These are phyloP conservation scores for Trichoderma koningiopsis DNA, from an alignment of 2,329 filamentous ascomycete species.

Conservation along the genomic window DNA sequence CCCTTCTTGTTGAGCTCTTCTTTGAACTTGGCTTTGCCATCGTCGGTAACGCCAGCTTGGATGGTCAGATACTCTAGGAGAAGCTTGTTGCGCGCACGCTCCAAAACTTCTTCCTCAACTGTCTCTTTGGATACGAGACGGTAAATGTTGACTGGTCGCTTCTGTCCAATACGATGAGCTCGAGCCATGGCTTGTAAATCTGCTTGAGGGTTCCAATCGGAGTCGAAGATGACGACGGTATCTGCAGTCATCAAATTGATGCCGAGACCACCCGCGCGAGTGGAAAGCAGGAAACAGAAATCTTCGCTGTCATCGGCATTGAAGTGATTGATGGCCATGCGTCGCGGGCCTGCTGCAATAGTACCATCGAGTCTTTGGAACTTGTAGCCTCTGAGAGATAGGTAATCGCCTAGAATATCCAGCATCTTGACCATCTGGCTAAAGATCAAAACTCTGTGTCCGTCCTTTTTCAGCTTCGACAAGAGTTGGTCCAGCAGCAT, in stretches of 20 bases:
- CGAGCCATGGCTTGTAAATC: conserved; percentile 98
- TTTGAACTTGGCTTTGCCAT: conserved; percentile 77
- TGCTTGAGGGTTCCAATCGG: conserved; percentile 98
- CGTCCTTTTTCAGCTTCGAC: conserved; percentile 88
- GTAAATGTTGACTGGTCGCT: conserved; percentile 93
- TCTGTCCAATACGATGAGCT: conserved; percentile 96
- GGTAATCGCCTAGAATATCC: conserved; percentile 92
- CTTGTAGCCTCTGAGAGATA: conserved; percentile 88
- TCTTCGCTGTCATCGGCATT: conserved; percentile 95
- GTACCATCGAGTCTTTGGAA: conserved; percentile 96
- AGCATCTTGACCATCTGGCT: conserved; percentile 99
- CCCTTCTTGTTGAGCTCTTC: conserved; percentile 79
- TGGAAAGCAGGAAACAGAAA: conserved; percentile 95
- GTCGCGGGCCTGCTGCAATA: conserved; percentile 82
- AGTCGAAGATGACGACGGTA: conserved; percentile 96
- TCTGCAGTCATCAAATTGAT: conserved; percentile 99
- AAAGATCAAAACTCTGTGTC: conserved; percentile 95
- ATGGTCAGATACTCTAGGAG: conserved; percentile 97
- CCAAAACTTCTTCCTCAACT: conserved; percentile 95
- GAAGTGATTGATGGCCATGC: conserved; percentile 96
- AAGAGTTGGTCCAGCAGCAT: conserved; percentile 97
- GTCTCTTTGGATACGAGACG: conserved; percentile 97
- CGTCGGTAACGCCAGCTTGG: conserved; percentile 93
- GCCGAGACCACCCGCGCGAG: conserved; percentile 91
- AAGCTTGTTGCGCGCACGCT: conserved; percentile 94